Conservation (phyloP, 2,329 filamentous ascomycete species). For the Nothophaeocryptopus gaeumannii region DNA sequence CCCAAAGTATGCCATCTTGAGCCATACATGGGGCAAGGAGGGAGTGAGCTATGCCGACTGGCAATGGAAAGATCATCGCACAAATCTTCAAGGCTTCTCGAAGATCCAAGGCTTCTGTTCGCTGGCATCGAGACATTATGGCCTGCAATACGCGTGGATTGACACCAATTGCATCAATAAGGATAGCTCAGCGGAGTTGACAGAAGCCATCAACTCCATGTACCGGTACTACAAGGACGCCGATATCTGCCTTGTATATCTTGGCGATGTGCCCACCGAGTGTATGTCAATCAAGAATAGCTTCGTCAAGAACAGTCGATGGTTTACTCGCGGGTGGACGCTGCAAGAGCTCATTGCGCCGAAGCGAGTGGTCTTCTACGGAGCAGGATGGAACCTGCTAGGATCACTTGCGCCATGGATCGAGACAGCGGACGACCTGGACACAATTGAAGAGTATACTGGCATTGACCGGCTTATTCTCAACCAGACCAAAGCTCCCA, state of each 20-base stretch:
- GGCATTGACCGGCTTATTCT: neutral
- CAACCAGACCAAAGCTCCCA: no score
- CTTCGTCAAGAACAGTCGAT: no score
- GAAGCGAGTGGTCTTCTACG: neutral
- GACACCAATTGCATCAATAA: constrained; percentile 27
- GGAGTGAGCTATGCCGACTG: constrained; percentile 1
- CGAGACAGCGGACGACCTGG: neutral
- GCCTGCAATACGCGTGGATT: constrained; percentile 16
- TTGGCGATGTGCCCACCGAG: no score
- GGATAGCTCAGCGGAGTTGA: constrained; percentile 17
- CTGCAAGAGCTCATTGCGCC: no score
- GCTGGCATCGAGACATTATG: neutral
- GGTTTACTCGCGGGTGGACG: no score
- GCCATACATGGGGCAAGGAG: constrained; percentile 11
- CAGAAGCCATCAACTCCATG: constrained; percentile 26
- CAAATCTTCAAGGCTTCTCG: no score
- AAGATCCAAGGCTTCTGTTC: no score
- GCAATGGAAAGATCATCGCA: no score
- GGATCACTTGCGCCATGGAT: neutral
- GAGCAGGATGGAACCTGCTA: neutral
- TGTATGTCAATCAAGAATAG: no score
- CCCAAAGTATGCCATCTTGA: constrained; percentile 11
- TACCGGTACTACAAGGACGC: constrained; percentile 1
- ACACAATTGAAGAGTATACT: neutral
- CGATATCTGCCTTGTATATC: no score